Evolutionary conservation across 371 early-diverging fungal genomes (phyloP), one percentile per base, ranked within the genome.

Genomic region (Apophysomyces ossiformis): DNA sequence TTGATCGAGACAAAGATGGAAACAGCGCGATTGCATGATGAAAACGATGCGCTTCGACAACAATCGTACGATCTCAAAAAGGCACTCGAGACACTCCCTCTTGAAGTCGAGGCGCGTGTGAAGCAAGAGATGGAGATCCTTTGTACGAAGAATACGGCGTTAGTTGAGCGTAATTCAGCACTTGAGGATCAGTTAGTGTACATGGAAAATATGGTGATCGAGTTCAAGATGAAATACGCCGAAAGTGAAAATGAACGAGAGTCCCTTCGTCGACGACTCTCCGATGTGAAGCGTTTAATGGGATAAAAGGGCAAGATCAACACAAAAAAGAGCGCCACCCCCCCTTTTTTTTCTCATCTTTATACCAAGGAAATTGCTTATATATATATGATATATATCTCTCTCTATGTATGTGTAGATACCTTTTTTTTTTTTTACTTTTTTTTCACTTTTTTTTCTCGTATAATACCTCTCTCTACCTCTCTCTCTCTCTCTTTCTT

Each of bases 41-140:
- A 82, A 37, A 86, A 92, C 46, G 84, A 85, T 41, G 85, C 85
- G 7, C 81, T 95, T 9, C 85, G 88, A 15, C 86, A 85, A 59
- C 83, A 84, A 59, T 75, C 86, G 2, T 67, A 69, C 37, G 87
- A 88, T 26, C 58, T 90, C 26, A 83, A 85, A 63, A 76, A 71
- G 62, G 77, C 81, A 21, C 69, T 92, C 37, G 88, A 87, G 67
- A 67, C 74, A 2, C 58, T 83, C 45, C 86, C 90, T 5, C 67
- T 57, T 26, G 82, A 82, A 32, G 91, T 93, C 2, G 95, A 95
- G 70, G 81, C 75, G n/a, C 76, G 81, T 15, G 84, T 92, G 59
- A 79, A 86, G 67, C 88, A 83, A 37, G 94, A 97, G 63, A 89
- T 96, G 86, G 91, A 95, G 43, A 67, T 77, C 18, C 73, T 97